Percentiles rank a stretch among this genome's conserved stretches.
phyloP scores from a whole-genome alignment of 108 stramenopile genomes.

The Cyclotella choctawhatcheeana region DNA sequence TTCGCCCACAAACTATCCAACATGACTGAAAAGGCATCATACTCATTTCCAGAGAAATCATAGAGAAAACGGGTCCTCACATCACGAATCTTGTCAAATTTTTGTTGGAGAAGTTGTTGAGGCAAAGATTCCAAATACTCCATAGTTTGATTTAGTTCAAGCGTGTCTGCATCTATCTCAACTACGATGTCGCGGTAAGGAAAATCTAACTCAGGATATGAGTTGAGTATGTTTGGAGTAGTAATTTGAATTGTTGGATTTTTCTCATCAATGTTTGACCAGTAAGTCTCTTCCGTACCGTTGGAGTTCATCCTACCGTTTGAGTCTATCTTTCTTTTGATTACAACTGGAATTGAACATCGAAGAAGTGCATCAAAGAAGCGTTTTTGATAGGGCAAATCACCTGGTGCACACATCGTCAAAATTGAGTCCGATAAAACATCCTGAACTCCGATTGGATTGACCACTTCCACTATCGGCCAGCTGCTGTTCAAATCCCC shows the following conservation, averaged over 20 bases:
- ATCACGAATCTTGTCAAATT: neutral
- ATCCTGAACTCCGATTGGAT: neutral
- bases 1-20: no score
- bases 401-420: neutral
- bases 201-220: neutral
- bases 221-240: neutral
- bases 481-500: no score
- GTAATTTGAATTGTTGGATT: neutral
- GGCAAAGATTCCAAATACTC: neutral
- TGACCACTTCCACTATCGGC: no score
- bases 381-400: neutral
- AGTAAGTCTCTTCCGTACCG: neutral
- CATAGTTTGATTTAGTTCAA: neutral
- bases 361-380: conserved; percentile 1
- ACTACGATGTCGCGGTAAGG: neutral
- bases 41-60: neutral
- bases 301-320: neutral
- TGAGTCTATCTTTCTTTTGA: neutral
- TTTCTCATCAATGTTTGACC: neutral
- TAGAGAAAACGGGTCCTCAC: neutral
- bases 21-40: neutral
- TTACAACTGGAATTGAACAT: conserved; percentile 7
- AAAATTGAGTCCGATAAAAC: neutral
- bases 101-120: neutral
- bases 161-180: neutral